Evolutionary conservation across 2,329 filamentous ascomycete genomes (phyloP).

Genomic region (Alternaria sp.): DNA sequence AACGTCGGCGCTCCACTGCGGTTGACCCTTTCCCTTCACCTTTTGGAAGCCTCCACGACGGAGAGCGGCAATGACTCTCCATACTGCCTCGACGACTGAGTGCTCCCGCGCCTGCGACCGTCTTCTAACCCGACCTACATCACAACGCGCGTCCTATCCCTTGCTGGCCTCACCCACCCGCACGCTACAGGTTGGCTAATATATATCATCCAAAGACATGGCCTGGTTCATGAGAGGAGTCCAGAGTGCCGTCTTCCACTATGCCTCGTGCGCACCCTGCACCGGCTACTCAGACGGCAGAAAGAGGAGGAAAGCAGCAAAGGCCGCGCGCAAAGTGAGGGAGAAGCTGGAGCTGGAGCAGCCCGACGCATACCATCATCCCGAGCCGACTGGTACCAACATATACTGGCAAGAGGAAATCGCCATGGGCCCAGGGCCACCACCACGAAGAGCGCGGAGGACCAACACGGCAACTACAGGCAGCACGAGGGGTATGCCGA

Average conservation of each 20-base stretch:
- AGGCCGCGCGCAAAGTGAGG: slow-evolving; percentile 72
- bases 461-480: slow-evolving; percentile 59
- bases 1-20: slow-evolving; percentile 15
- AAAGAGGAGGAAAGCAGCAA: slow-evolving; percentile 75
- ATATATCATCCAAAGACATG: slow-evolving; percentile 33
- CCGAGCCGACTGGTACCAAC: slow-evolving; percentile 84
- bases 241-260: slow-evolving; percentile 81
- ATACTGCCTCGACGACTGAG: slow-evolving; percentile 27
- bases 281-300: slow-evolving; percentile 73
- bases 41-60: slow-evolving; percentile 18
- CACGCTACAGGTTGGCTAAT: slow-evolving; percentile 2
- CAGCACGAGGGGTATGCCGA: slow-evolving; percentile 66
- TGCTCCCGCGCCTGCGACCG: slow-evolving; percentile 29
- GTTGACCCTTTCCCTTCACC: slow-evolving; percentile 14
- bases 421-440: slow-evolving; percentile 77
- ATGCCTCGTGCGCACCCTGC: slow-evolving; percentile 81
- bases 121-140: slow-evolving; percentile 3
- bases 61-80: slow-evolving; percentile 38
- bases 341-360: slow-evolving; percentile 72
- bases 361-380: slow-evolving; percentile 79
- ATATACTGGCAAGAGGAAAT: slow-evolving; percentile 91
- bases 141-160: slow-evolving; percentile 9
- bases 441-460: slow-evolving; percentile 66
- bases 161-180: slow-evolving; percentile 1
- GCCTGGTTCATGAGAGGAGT: slow-evolving; percentile 60